Percentiles rank a stretch among this genome's conserved stretches.
phyloP scores from a whole-genome alignment of 139 green algal species.

The Marvania coccoides region DNA sequence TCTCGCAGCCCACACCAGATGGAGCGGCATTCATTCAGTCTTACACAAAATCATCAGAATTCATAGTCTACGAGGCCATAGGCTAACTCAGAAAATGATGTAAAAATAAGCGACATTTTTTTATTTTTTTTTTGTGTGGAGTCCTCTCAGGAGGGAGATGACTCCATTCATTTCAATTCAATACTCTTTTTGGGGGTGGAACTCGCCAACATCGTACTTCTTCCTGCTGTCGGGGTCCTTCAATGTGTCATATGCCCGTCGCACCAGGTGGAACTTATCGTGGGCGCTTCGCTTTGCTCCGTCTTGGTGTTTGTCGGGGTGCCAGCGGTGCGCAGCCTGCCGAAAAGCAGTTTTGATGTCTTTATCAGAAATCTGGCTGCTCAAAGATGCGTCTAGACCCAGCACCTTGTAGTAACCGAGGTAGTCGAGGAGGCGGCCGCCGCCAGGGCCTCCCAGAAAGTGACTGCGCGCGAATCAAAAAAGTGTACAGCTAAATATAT shows the following conservation, averaged over 20 bases:
- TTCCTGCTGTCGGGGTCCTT: slow-evolving; percentile 39
- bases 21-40: slow-evolving; percentile 13
- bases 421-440: slow-evolving; percentile 45
- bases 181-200: neutral
- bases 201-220: slow-evolving; percentile 48
- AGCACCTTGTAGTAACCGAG: slow-evolving; percentile 71
- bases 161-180: neutral
- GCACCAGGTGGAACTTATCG: slow-evolving; percentile 50
- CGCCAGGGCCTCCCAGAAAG: neutral
- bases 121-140: too few species aligned
- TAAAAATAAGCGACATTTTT: too few species aligned
- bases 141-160: too few species aligned
- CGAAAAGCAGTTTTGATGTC: slow-evolving; percentile 69
- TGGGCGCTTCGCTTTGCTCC: slow-evolving; percentile 16
- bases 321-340: slow-evolving; percentile 51
- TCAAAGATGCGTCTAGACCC: slow-evolving; percentile 35
- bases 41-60: slow-evolving; percentile 6
- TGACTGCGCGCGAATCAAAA: neutral
- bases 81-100: too few species aligned
- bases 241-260: slow-evolving; percentile 57
- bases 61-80: slow-evolving; percentile 23
- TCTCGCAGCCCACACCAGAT: slow-evolving; percentile 26
- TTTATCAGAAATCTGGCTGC: slow-evolving; percentile 12
- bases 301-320: slow-evolving; percentile 56
- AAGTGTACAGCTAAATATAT: neutral